Conservation (phyloP, 2,329 filamentous ascomycete genomes). For the Lasiodiplodia sp. region DNA sequence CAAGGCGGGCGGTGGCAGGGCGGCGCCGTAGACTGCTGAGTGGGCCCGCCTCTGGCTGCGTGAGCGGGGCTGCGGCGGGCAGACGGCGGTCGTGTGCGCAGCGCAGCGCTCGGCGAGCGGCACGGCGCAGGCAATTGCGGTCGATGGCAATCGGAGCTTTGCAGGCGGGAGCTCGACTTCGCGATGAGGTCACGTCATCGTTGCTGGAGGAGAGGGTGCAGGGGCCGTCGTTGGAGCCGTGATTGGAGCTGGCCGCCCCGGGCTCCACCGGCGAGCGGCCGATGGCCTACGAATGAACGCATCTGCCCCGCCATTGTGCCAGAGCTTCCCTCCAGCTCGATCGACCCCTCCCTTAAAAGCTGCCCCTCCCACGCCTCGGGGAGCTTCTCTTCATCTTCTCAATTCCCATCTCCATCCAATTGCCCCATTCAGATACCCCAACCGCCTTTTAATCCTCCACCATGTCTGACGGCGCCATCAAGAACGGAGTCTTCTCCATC, state of each 20-base stretch:
- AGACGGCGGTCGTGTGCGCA: background rate
- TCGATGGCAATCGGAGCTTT: conserved; percentile 15
- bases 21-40: background rate
- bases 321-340: conserved; percentile 17
- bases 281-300: conserved; percentile 21
- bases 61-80: conserved; percentile 1
- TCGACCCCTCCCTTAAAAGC: conserved; percentile 27
- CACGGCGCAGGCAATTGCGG: conserved; percentile 6
- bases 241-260: background rate
- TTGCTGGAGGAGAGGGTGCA: background rate
- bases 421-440: background rate
- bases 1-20: background rate
- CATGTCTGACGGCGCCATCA: conserved; percentile 42
- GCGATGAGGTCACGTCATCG: conserved; percentile 26
- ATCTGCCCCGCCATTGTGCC: conserved; percentile 22
- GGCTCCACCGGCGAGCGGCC: conserved; percentile 18
- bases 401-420: conserved; percentile 15
- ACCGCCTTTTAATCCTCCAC: background rate
- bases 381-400: background rate
- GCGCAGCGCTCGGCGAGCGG: background rate
- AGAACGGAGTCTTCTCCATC: conserved; percentile 45
- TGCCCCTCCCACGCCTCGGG: background rate
- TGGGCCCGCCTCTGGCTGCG: background rate
- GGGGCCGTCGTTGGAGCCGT: conserved; percentile 16
- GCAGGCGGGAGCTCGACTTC: conserved; percentile 1